These are phyloP conservation scores for Nectriaceae sp. DNA, from an alignment of 2,329 filamentous ascomycete species.

Conservation along the genomic window DNA sequence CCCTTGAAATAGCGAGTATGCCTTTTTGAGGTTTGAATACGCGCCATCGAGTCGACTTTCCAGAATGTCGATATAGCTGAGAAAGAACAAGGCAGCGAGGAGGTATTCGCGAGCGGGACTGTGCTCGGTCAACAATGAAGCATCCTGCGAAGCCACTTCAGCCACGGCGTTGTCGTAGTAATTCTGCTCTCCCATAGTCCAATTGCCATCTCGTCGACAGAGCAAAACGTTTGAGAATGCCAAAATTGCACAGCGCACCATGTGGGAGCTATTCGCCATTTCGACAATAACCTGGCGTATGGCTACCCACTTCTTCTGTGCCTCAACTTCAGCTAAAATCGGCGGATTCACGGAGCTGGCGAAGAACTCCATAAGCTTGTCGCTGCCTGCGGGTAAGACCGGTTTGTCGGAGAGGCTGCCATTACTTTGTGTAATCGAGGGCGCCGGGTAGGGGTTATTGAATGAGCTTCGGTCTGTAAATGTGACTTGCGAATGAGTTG, in stretches of 20 bases:
- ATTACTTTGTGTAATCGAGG: slow-evolving; percentile 23
- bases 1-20: slow-evolving; percentile 48
- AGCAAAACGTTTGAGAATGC: slow-evolving; percentile 52
- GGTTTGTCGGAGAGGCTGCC: slow-evolving; percentile 12
- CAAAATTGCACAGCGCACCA: slow-evolving; percentile 51
- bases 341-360: slow-evolving; percentile 50
- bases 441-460: slow-evolving; percentile 18
- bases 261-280: slow-evolving; percentile 47
- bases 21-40: slow-evolving; percentile 50
- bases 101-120: slow-evolving; percentile 42
- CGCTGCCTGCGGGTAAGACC: slow-evolving; percentile 10
- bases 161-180: slow-evolving; percentile 40
- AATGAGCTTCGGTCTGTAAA: slow-evolving; percentile 26
- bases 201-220: slow-evolving; percentile 35
- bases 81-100: slow-evolving; percentile 53
- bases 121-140: slow-evolving; percentile 26
- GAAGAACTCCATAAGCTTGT: slow-evolving; percentile 49
- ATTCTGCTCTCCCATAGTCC: slow-evolving; percentile 35
- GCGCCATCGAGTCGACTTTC: slow-evolving; percentile 46
- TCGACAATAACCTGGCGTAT: slow-evolving; percentile 50
- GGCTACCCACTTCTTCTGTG: slow-evolving; percentile 51
- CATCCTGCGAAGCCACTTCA: slow-evolving; percentile 33
- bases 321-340: slow-evolving; percentile 55
- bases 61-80: slow-evolving; percentile 55
- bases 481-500: slow-evolving; percentile 23